These are phyloP conservation scores for Myrica gale DNA, from an alignment of 306 rosid genomes.

Conservation along the genomic window DNA sequence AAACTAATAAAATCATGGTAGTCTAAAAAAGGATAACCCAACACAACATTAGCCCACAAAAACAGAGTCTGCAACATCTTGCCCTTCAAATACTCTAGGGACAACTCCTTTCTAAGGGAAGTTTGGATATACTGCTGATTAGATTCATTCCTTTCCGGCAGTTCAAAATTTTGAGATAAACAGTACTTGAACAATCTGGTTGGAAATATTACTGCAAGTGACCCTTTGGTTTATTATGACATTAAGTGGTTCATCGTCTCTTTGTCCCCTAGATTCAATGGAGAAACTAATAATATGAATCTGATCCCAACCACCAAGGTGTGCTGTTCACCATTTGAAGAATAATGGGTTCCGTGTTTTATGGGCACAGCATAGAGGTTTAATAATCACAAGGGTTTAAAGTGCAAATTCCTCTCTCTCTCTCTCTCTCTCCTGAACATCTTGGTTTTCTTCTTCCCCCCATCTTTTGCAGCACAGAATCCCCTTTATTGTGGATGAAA, in stretches of 20 bases:
- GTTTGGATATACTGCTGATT: background rate
- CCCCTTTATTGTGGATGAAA: conserved; percentile 92
- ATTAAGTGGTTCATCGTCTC: background rate
- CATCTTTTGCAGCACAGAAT: conserved; percentile 59
- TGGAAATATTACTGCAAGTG: background rate
- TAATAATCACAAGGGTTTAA: background rate
- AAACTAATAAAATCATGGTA: no score
- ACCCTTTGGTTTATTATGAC: background rate
- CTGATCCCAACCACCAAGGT: background rate
- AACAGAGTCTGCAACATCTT: no score
- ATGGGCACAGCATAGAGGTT: background rate
- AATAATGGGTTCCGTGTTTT: background rate
- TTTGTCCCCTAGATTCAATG: background rate
- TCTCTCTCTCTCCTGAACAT: conserved; percentile 10
- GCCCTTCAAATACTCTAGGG: no score
- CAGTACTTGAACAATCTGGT: background rate
- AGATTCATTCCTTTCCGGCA: background rate
- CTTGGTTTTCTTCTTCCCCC: conserved; percentile 9
- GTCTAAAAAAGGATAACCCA: no score
- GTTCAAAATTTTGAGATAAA: background rate
- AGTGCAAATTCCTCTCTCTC: background rate
- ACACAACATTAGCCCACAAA: no score
- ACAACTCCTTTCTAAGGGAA: background rate
- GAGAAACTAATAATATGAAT: background rate
- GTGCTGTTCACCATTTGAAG: background rate